Percentiles rank a stretch among this genome's conserved stretches.
These are phyloP conservation scores for Penicillium odoratum DNA, from an alignment of 495 filamentous ascomycete species.

Conservation along the genomic window DNA sequence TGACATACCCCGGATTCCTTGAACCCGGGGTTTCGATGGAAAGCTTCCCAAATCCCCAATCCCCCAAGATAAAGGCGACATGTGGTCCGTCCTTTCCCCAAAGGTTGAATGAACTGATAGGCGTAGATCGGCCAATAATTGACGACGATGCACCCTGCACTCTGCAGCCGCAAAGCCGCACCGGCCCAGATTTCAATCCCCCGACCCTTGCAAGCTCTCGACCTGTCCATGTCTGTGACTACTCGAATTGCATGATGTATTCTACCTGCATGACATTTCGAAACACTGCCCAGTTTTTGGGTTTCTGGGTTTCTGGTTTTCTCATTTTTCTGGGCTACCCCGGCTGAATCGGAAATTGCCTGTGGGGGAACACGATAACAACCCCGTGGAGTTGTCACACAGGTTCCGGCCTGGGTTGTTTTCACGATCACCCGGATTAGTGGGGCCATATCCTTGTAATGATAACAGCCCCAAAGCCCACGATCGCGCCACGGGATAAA, in stretches of 20 bases:
- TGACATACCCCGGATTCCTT: constrained; percentile 18
- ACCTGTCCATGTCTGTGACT: background rate
- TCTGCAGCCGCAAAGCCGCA: constrained; percentile 28
- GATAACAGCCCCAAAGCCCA: constrained; percentile 5
- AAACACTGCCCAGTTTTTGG: background rate
- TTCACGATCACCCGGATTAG: constrained; percentile 7
- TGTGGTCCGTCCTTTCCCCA: background rate
- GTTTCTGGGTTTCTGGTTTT: too few relatives aligned
- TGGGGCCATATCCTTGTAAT: constrained; percentile 1
- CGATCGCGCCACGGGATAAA: constrained; percentile 20
- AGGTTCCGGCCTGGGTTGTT: constrained; percentile 8
- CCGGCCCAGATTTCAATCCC: constrained; percentile 14
- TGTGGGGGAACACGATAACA: constrained; percentile 2
- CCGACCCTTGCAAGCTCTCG: constrained; percentile 1
- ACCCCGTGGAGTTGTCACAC: constrained; percentile 8
- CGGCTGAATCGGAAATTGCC: constrained; percentile 8
- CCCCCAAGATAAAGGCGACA: background rate
- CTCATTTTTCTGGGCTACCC: background rate
- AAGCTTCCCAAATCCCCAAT: background rate
- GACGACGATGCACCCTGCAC: constrained; percentile 20
- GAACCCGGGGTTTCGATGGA: background rate
- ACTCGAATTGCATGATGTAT: background rate
- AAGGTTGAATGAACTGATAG: constrained; percentile 18
- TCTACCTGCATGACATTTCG: background rate
- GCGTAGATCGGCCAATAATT: constrained; percentile 28